Base-by-base conservation (phyloP, 2,329 filamentous ascomycete genomes). In the Zelopaecilomyces penicillatus region DNA sequence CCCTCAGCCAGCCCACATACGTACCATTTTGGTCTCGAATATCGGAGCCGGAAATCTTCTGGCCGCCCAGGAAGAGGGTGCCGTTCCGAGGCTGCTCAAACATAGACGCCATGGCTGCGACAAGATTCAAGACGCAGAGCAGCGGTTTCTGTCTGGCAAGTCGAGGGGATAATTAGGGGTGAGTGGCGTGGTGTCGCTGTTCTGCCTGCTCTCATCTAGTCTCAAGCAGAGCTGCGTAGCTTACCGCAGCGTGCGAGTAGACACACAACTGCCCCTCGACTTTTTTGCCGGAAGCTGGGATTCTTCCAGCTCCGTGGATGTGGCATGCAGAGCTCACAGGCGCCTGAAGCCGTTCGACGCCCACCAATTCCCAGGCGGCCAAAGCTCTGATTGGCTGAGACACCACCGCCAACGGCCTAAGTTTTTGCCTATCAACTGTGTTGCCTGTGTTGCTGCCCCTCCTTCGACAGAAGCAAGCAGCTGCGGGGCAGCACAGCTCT, bases 31-130 rank as follows among this genome's bases (percentile, higher is more conserved):
- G 90, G 65, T 98, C 93, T 65, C 93, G 81, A 66, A 98, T 95
- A 70, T 98, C 93, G 59, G 87, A 76, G 56, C 93, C 93, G 57
- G 87, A 95, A 68, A 97, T 95, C 80, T 98, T 98, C 71, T 88
- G 83, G 65, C 93, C 93, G 57, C 93, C 93, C 52, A 98, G 80
- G 74, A 98, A 98, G 59, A 98, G 78, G 61, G 89, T 96, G 67
- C 94, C 93, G 64, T 95, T 94, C 64, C 90, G 81, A 63, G 89
- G 85, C 71, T 93, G 87, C 72, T 96, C 89, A 63, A 97, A 98
- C 69, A 98, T 89, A 63, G 87, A 87, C 67, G 88, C 83, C 93
- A 98, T 98, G 52, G 50, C 49, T 59, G 58, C 55, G 57, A 57
- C 56, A 54, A 32, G 19, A 26, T 46, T 41, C 44, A 43, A 39